These are phyloP conservation scores for Zychaea mexicana DNA, from an alignment of 371 early-diverging fungal species.

Conservation along the genomic window DNA sequence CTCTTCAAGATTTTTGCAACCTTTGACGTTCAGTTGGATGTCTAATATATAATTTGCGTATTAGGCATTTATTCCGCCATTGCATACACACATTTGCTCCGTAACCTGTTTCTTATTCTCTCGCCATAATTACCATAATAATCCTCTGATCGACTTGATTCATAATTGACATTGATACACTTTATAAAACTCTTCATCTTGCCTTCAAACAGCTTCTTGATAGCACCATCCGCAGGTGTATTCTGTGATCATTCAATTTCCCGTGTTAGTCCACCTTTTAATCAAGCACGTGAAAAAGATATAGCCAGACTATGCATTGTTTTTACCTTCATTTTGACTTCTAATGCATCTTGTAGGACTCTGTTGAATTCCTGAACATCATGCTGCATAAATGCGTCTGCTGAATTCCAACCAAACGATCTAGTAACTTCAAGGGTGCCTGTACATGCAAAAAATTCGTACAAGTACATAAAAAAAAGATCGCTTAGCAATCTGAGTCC, in stretches of 20 bases:
- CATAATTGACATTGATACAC: constrained; percentile 93
- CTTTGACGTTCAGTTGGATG: constrained; percentile 95
- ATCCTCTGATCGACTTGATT: constrained; percentile 88
- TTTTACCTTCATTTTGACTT: constrained; percentile 83
- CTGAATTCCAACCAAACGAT: constrained; percentile 97
- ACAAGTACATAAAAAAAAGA: too few relatives aligned
- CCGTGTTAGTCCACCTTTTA: background rate
- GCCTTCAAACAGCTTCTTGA: constrained; percentile 88
- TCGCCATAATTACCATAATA: constrained; percentile 49
- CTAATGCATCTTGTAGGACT: constrained; percentile 94
- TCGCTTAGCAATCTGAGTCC: too few relatives aligned
- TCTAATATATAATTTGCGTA: constrained; percentile 47
- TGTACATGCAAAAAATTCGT: too few relatives aligned
- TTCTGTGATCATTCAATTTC: constrained; percentile 41
- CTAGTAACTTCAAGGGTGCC: constrained; percentile 93
- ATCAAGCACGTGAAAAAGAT: background rate
- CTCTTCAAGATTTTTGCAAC: constrained; percentile 84
- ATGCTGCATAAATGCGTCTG: constrained; percentile 96
- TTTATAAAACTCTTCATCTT: constrained; percentile 95
- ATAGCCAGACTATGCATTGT: too few relatives aligned
- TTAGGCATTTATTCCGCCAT: background rate
- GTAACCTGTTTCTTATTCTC: background rate
- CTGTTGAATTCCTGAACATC: constrained; percentile 98
- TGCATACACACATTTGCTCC: background rate
- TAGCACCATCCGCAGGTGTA: constrained; percentile 92